phyloP scores from a whole-genome alignment of 202 grass and related monocot species.

The Saccharum hybrid region DNA sequence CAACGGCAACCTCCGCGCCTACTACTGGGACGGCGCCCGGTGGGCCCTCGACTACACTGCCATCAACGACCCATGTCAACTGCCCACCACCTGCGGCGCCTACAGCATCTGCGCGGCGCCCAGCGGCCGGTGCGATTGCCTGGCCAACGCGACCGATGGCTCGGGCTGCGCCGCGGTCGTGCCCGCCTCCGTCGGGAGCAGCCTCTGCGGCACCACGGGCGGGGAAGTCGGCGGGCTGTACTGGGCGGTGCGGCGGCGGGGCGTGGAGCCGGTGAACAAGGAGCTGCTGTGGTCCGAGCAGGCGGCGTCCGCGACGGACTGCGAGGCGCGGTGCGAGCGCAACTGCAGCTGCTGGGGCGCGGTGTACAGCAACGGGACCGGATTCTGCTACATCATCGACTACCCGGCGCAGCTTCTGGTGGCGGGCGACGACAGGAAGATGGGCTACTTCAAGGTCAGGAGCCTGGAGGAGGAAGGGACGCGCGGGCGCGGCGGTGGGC shows the following conservation, averaged over 20 bases:
- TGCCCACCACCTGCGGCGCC: conserved; percentile 71
- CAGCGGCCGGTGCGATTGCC: conserved; percentile 57
- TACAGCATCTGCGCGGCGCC: conserved; percentile 64
- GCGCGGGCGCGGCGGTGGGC: not conserved
- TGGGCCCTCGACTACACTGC: conserved; percentile 73
- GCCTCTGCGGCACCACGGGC: conserved; percentile 56
- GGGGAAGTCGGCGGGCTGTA: conserved; percentile 47
- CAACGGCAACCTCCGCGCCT: conserved; percentile 76
- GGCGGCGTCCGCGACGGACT: conserved; percentile 63
- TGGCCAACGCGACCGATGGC: conserved; percentile 57
- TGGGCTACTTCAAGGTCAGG: conserved; percentile 79
- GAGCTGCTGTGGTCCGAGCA: conserved; percentile 50
- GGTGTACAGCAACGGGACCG: conserved; percentile 77
- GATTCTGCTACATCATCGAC: conserved; percentile 78
- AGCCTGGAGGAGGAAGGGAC: conserved; percentile 6
- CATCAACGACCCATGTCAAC: conserved; percentile 64
- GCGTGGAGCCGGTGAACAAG: conserved; percentile 83
- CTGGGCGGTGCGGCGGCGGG: conserved; percentile 48
- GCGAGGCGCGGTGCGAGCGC: conserved; percentile 69
- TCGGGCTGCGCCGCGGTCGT: conserved; percentile 27
- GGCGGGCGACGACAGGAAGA: conserved; percentile 57
- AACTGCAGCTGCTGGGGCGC: conserved; percentile 95
- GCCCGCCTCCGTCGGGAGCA: conserved; percentile 8
- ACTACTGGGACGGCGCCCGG: conserved; percentile 69
- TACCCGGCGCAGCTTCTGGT: conserved; percentile 81